Evolutionary conservation across 306 rosid species (phyloP).

Genomic region (Glycine latifolia): DNA sequence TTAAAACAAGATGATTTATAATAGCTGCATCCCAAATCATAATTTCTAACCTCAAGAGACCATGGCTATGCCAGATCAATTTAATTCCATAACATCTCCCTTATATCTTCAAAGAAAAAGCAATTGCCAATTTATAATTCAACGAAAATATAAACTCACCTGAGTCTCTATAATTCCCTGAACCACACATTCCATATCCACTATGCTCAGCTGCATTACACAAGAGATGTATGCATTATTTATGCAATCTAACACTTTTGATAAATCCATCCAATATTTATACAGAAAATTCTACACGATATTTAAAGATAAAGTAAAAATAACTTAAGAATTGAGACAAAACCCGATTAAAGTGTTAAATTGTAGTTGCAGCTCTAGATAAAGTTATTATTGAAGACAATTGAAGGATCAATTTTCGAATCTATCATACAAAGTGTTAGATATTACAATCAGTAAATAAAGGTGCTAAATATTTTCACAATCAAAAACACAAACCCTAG

Average conservation of each 20-base stretch:
- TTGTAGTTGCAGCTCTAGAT: too few relatives aligned
- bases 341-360: too few relatives aligned
- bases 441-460: too few relatives aligned
- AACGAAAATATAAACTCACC: constrained; percentile 49
- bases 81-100: not conserved
- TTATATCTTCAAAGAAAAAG: constrained; percentile 7
- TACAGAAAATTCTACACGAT: too few relatives aligned
- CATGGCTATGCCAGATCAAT: not conserved
- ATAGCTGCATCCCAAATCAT: not conserved
- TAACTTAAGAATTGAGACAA: too few relatives aligned
- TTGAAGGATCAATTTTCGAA: too few relatives aligned
- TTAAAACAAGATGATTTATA: not conserved
- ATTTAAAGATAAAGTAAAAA: too few relatives aligned
- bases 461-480: too few relatives aligned
- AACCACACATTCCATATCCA: constrained; percentile 86
- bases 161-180: constrained; percentile 95
- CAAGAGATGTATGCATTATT: constrained; percentile 9
- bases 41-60: constrained; percentile 1
- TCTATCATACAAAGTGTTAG: too few relatives aligned
- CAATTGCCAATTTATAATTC: not conserved
- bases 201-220: constrained; percentile 35
- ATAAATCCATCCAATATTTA: not conserved
- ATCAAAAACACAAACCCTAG: too few relatives aligned
- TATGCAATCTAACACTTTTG: not conserved
- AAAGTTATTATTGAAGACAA: too few relatives aligned